Percentiles rank a stretch among this genome's conserved stretches.
phyloP scores from a whole-genome alignment of 139 green algal species.

The Auxenochlorella pyrenoidosa region DNA sequence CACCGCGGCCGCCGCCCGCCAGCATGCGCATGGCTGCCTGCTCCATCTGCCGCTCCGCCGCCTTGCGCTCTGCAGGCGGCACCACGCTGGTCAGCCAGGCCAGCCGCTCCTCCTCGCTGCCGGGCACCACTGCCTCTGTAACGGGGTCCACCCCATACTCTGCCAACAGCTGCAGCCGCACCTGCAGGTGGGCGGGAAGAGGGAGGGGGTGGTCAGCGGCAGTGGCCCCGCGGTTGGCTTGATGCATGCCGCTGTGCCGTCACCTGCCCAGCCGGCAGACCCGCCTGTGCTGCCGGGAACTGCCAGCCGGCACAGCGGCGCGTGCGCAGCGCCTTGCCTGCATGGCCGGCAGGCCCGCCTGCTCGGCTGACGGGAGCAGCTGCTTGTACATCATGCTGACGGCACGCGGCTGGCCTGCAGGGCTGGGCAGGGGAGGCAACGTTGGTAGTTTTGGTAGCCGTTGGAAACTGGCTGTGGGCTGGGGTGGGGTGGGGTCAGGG shows the following conservation, averaged over 20 bases:
- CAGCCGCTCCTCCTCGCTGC: background rate
- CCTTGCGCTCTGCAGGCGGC: background rate
- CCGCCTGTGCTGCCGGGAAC: background rate
- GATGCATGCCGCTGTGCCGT: background rate
- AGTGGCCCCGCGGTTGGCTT: background rate
- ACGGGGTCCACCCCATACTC: background rate
- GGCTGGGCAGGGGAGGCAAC: too few species aligned
- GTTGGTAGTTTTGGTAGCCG: too few species aligned
- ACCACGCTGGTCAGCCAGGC: background rate
- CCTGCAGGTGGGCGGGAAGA: background rate
- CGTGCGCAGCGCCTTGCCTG: background rate
- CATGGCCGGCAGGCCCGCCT: background rate
- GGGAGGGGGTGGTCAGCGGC: background rate
- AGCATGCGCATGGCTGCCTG: background rate
- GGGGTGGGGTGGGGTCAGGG: too few species aligned
- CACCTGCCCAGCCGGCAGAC: background rate
- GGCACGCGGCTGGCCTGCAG: background rate
- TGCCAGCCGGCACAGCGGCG: background rate
- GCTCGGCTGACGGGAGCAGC: background rate
- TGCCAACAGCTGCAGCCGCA: background rate
- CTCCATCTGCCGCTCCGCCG: background rate
- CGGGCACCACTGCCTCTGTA: background rate
- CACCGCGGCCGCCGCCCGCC: background rate
- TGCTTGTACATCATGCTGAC: conserved; percentile 2
- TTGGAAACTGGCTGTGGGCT: too few species aligned